Conservation (phyloP, 176 grass and related monocot genomes). For the Lolium rigidum region DNA sequence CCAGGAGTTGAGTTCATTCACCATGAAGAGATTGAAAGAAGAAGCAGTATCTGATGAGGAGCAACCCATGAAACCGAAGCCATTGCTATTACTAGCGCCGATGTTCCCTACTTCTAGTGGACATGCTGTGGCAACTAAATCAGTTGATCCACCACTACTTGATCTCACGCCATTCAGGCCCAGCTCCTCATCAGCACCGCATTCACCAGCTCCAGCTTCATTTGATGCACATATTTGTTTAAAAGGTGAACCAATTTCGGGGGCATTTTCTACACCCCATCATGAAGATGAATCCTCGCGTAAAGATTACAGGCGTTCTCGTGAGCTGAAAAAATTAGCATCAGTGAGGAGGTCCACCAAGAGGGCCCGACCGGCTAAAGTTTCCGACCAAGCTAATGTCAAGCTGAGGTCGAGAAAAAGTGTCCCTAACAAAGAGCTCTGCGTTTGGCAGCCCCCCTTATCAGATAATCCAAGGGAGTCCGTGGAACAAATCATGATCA, state of each 20-base stretch:
- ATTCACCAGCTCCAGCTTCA: neutral
- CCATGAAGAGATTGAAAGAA: constrained; percentile 34
- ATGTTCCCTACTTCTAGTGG: constrained; percentile 52
- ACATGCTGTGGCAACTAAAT: neutral
- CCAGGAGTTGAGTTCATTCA: constrained; percentile 21
- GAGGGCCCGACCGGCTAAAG: neutral
- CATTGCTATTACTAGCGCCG: constrained; percentile 55
- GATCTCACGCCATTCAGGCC: constrained; percentile 35
- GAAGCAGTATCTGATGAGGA: constrained; percentile 25
- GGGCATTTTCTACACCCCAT: neutral
- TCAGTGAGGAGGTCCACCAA: constrained; percentile 26
- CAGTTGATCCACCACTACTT: constrained; percentile 37
- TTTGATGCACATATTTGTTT: neutral
- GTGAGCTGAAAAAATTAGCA: neutral
- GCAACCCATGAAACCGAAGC: constrained; percentile 43
- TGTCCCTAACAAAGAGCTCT: constrained; percentile 37
- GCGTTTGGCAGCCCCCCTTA: constrained; percentile 30
- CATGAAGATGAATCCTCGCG: neutral
- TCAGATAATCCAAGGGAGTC: constrained; percentile 39
- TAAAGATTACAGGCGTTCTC: constrained; percentile 24
- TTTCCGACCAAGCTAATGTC: neutral
- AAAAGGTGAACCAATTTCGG: constrained; percentile 39
- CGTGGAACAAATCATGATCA: constrained; percentile 43
- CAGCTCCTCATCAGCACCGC: constrained; percentile 11
- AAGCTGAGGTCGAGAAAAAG: constrained; percentile 34